Conservation (phyloP, 2,329 filamentous ascomycete species). For the Emericellopsis atlantica region DNA sequence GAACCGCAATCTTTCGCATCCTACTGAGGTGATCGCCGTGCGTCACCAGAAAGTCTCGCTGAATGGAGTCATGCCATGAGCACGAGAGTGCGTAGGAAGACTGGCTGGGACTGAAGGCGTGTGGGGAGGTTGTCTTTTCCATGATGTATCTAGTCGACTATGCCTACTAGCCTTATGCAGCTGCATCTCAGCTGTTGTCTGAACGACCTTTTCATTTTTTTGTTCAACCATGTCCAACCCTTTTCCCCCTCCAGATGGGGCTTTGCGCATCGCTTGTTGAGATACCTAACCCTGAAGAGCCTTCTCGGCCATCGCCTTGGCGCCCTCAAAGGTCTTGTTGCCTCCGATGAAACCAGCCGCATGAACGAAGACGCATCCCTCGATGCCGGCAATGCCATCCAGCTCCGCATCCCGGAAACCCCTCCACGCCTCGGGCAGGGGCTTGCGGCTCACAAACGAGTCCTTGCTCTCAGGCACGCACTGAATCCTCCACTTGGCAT, state of each 20-base stretch:
- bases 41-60: too few relatives aligned
- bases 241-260: not conserved
- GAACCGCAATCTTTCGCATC: too few relatives aligned
- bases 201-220: too few relatives aligned
- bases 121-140: too few relatives aligned
- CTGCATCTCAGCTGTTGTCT: too few relatives aligned
- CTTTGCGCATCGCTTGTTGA: not conserved
- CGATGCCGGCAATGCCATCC: conserved; percentile 55
- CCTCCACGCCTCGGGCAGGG: conserved; percentile 82
- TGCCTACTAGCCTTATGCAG: too few relatives aligned
- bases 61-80: too few relatives aligned
- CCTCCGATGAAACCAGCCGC: conserved; percentile 93
- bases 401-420: conserved; percentile 80
- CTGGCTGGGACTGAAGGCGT: too few relatives aligned
- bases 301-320: conserved; percentile 71
- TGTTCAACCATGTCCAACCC: not conserved
- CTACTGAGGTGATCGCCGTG: too few relatives aligned
- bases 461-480: conserved; percentile 75
- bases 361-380: conserved; percentile 82
- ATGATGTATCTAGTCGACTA: too few relatives aligned
- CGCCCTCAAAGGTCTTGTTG: conserved; percentile 83
- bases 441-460: conserved; percentile 85
- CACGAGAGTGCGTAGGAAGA: too few relatives aligned
- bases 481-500: conserved; percentile 86
- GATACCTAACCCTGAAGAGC: conserved; percentile 36